These are phyloP conservation scores for Cryptosporidium bovis DNA, from an alignment of 169 alveolate genomes.

Conservation along the genomic window DNA sequence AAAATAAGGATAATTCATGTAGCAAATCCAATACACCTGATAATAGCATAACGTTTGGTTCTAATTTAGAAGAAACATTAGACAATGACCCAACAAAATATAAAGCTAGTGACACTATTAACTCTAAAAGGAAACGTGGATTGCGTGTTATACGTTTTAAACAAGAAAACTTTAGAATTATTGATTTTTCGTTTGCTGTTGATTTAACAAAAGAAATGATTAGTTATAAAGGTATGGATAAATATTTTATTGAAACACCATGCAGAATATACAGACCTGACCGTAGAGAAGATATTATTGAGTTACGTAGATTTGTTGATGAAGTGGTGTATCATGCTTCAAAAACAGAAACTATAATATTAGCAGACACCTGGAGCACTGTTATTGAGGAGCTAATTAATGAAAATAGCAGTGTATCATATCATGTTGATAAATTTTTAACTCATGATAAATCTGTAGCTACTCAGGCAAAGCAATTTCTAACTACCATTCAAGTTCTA, in stretches of 20 bases:
- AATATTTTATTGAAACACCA: constrained; percentile 62
- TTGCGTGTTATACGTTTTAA: constrained; percentile 50
- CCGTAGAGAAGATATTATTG: constrained; percentile 59
- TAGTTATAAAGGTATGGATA: constrained; percentile 45
- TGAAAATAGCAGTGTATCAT: constrained; percentile 54
- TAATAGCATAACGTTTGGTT: background rate
- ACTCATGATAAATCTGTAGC: constrained; percentile 62
- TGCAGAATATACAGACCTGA: constrained; percentile 65
- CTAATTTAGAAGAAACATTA: background rate
- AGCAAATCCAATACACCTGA: background rate
- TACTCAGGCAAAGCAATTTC: constrained; percentile 54
- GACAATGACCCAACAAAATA: background rate
- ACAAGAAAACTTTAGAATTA: constrained; percentile 59
- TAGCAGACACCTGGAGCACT: constrained; percentile 73
- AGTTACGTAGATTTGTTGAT: constrained; percentile 48
- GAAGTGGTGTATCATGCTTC: constrained; percentile 44
- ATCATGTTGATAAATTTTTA: constrained; percentile 52
- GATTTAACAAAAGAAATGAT: constrained; percentile 42
- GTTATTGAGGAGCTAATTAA: constrained; percentile 63
- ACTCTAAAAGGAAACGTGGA: constrained; percentile 21
- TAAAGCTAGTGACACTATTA: background rate
- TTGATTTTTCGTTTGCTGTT: constrained; percentile 49
- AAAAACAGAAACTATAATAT: constrained; percentile 27
- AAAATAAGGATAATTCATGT: background rate
- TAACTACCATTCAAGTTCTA: constrained; percentile 46